These are phyloP conservation scores for Debaryomyces coudertii DNA, from an alignment of 1,139 yeast species.

Conservation along the genomic window DNA sequence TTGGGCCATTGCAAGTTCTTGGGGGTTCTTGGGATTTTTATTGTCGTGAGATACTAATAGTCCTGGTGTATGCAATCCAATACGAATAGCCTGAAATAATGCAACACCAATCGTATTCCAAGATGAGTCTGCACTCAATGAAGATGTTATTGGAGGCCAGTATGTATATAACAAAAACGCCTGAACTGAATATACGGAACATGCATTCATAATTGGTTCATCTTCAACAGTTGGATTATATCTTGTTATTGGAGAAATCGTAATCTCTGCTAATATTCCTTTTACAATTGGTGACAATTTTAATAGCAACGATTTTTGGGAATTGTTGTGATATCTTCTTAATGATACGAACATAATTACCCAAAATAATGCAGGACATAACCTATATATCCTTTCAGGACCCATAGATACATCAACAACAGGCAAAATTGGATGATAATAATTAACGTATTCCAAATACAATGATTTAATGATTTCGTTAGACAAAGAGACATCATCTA, in stretches of 20 bases:
- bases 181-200: slow-evolving; percentile 94
- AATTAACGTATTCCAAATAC: slow-evolving; percentile 67
- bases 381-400: slow-evolving; percentile 73
- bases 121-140: slow-evolving; percentile 91
- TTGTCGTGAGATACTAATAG: slow-evolving; percentile 22
- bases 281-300: slow-evolving; percentile 71
- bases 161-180: slow-evolving; percentile 84
- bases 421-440: slow-evolving; percentile 85
- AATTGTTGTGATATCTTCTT: slow-evolving; percentile 54
- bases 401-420: slow-evolving; percentile 82
- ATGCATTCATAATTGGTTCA: slow-evolving; percentile 81
- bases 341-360: slow-evolving; percentile 84
- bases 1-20: slow-evolving; percentile 48
- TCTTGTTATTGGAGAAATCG: slow-evolving; percentile 87
- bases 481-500: slow-evolving; percentile 66
- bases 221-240: slow-evolving; percentile 75
- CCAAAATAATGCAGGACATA: slow-evolving; percentile 93
- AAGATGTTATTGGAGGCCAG: slow-evolving; percentile 96
- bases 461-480: slow-evolving; percentile 66
- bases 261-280: slow-evolving; percentile 78
- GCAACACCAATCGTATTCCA: slow-evolving; percentile 96
- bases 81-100: slow-evolving; percentile 84
- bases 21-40: slow-evolving; percentile 24
- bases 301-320: slow-evolving; percentile 44
- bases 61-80: slow-evolving; percentile 73